Conservation (phyloP, 1,284 basidiomycete species). For the Ceratobasidium theobromae region DNA sequence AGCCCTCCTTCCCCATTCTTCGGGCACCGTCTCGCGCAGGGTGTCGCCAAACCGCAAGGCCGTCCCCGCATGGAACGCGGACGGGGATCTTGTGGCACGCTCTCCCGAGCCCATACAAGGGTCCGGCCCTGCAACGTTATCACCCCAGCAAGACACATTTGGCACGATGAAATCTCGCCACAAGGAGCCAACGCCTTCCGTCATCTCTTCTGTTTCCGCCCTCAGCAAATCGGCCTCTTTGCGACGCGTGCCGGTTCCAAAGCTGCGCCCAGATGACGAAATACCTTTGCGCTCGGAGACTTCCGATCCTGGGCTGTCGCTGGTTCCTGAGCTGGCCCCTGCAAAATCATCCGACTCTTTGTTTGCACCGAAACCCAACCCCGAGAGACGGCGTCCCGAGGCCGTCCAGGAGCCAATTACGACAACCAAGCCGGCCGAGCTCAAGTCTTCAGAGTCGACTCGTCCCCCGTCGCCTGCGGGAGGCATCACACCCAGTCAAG, state of each 20-base stretch:
- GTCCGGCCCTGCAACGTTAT: neutral
- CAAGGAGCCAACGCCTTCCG: neutral
- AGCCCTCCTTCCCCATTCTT: neutral
- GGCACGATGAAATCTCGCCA: no score
- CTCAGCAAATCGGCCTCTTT: conserved; percentile 1
- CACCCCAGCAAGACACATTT: neutral
- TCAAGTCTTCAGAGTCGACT: neutral
- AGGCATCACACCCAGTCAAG: conserved; percentile 46
- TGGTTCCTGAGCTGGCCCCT: no score
- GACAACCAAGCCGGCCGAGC: conserved; percentile 31
- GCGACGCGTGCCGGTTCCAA: conserved; percentile 19
- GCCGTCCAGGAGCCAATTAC: neutral
- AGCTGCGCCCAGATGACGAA: neutral
- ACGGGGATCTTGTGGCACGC: neutral
- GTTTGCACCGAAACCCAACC: no score
- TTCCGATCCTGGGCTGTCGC: neutral
- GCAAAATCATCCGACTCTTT: no score
- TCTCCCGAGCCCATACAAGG: neutral
- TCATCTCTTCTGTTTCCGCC: neutral
- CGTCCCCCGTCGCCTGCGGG: conserved; percentile 34
- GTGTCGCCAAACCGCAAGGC: conserved; percentile 24
- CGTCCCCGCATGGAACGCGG: conserved; percentile 7
- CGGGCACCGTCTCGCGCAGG: neutral
- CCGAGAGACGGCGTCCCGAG: no score
- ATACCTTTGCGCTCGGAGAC: neutral